phyloP scores from a whole-genome alignment of 2,329 filamentous ascomycete genomes.

The Neoarthrinium moseri region DNA sequence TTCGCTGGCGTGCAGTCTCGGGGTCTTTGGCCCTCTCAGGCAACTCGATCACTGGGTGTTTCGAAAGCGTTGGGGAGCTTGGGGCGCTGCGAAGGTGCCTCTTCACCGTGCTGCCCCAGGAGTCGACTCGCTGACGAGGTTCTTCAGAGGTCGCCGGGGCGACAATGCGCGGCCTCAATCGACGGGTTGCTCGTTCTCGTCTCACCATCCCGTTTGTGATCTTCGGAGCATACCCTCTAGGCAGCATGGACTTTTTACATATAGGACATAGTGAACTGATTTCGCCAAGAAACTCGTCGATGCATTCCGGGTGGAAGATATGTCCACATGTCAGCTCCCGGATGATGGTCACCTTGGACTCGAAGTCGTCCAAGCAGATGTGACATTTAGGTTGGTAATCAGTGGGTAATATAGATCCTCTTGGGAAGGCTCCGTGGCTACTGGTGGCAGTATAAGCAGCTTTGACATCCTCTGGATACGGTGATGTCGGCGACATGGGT shows the following conservation, averaged over 20 bases:
- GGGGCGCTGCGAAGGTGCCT: constrained; percentile 15
- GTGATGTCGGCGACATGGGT: constrained; percentile 30
- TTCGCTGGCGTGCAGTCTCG: constrained; percentile 18
- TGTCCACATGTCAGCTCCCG: constrained; percentile 87
- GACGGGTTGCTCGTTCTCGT: constrained; percentile 68
- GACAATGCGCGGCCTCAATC: constrained; percentile 52
- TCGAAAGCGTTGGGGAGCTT: constrained; percentile 15
- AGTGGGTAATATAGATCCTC: constrained; percentile 33
- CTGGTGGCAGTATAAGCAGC: constrained; percentile 11
- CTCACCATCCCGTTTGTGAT: constrained; percentile 87
- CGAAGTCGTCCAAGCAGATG: constrained; percentile 86
- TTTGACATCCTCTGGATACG: constrained; percentile 26
- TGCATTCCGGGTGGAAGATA: constrained; percentile 90
- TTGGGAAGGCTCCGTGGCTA: constrained; percentile 9
- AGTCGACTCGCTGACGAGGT: constrained; percentile 21
- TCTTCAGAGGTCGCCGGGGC: background rate
- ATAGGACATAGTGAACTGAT: constrained; percentile 87
- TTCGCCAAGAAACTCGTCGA: constrained; percentile 77
- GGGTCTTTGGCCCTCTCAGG: constrained; percentile 19
- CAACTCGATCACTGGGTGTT: constrained; percentile 17
- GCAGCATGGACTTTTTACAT: constrained; percentile 83
- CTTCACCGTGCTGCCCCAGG: constrained; percentile 18
- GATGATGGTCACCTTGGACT: constrained; percentile 67
- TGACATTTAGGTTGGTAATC: constrained; percentile 79
- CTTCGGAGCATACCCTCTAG: constrained; percentile 62